Conservation (phyloP, 352 stramenopile genomes). For the Peronospora farinosa region DNA sequence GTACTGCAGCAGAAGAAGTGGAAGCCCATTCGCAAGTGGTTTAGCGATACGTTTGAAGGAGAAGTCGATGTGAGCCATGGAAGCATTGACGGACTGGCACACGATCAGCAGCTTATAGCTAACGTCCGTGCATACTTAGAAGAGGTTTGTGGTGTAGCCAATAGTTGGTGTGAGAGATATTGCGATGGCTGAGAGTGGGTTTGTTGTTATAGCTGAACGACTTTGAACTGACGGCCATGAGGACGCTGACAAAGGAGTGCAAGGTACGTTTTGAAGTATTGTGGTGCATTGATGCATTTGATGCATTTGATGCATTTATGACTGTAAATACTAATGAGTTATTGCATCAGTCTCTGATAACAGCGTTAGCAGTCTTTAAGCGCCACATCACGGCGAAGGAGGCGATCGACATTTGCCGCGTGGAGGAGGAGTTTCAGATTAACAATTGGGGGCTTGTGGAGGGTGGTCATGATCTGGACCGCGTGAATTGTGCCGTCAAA, state of each 20-base stretch:
- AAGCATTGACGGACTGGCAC: slow-evolving; percentile 55
- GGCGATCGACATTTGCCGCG: slow-evolving; percentile 72
- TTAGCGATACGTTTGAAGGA: slow-evolving; percentile 57
- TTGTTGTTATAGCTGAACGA: slow-evolving; percentile 40
- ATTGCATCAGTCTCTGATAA: slow-evolving; percentile 63
- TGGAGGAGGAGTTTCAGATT: slow-evolving; percentile 88
- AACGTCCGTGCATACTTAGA: slow-evolving; percentile 63
- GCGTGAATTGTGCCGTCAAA: slow-evolving; percentile 79
- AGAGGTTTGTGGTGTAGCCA: slow-evolving; percentile 28
- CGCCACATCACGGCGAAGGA: slow-evolving; percentile 82
- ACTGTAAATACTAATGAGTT: neutral
- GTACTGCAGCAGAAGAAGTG: slow-evolving; percentile 81
- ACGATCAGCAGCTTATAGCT: slow-evolving; percentile 51
- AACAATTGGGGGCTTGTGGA: slow-evolving; percentile 84
- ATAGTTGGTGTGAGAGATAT: neutral
- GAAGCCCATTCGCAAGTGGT: slow-evolving; percentile 80
- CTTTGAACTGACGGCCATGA: slow-evolving; percentile 73
- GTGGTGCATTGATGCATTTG: neutral
- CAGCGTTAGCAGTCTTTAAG: slow-evolving; percentile 72
- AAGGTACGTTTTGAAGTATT: slow-evolving; percentile 40
- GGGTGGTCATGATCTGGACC: slow-evolving; percentile 83
- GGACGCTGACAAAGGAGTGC: slow-evolving; percentile 78
- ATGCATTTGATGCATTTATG: neutral
- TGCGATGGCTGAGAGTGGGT: neutral
- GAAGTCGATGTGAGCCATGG: slow-evolving; percentile 81